Conservation (phyloP, 208 protist genomes). For the Acanthamoeba polyphaga region DNA sequence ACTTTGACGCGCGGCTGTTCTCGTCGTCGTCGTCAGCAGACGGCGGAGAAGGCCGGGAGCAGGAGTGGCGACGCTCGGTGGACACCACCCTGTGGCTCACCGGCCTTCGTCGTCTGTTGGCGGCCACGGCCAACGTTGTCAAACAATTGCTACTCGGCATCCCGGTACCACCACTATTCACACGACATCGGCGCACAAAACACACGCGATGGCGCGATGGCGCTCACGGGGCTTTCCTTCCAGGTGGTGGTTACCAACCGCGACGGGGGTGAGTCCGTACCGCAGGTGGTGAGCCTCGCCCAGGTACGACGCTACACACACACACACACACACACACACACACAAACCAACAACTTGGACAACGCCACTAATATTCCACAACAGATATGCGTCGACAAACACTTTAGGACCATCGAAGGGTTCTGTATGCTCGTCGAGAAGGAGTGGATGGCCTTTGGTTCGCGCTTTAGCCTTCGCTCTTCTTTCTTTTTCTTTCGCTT, state of each 20-base stretch:
- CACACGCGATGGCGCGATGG: no score
- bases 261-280: not conserved
- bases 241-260: slow-evolving; percentile 9
- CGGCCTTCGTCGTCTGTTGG: not conserved
- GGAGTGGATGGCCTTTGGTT: slow-evolving; percentile 92
- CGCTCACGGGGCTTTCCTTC: no score
- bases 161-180: not conserved
- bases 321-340: no score
- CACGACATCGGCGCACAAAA: no score
- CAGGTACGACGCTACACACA: not conserved
- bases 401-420: slow-evolving; percentile 94
- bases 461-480: no score
- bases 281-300: not conserved
- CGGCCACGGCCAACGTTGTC: not conserved
- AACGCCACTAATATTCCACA: no score
- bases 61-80: not conserved
- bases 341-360: no score
- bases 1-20: not conserved
- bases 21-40: no score
- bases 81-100: not conserved
- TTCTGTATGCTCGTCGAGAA: slow-evolving; percentile 94
- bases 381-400: slow-evolving; percentile 90
- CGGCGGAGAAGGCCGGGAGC: no score
- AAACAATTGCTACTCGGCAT: not conserved
- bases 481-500: no score